These are phyloP conservation scores for Pestalotiopsis sp. DNA, from an alignment of 2,329 filamentous ascomycete genomes.

Conservation along the genomic window DNA sequence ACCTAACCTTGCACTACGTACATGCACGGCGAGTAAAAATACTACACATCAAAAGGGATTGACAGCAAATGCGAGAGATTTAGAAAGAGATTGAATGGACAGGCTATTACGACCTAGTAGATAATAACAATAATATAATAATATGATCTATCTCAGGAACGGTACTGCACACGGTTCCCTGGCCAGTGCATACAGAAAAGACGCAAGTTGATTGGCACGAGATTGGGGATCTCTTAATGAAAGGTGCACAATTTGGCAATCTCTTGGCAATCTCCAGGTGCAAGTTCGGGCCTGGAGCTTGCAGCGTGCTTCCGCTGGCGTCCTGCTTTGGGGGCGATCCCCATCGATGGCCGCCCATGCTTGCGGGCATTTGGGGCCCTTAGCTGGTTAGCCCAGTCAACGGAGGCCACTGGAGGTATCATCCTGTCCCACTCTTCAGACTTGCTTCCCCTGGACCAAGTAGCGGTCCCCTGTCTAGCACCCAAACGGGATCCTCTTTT, in stretches of 20 bases:
- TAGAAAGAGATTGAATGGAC: neutral
- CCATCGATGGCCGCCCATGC: neutral
- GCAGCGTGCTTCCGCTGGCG: neutral
- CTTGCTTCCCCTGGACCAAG: constrained; percentile 8
- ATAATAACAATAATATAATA: neutral
- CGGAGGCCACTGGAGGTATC: constrained; percentile 6
- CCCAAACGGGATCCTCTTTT: constrained; percentile 9
- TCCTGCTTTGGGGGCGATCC: neutral
- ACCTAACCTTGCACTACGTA: too few species aligned
- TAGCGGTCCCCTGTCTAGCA: constrained; percentile 4
- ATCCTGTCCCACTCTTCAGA: constrained; percentile 5
- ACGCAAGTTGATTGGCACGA: constrained; percentile 10
- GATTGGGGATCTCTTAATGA: constrained; percentile 9
- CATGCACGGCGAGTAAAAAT: neutral
- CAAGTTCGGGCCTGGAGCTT: neutral
- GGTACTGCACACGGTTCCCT: neutral
- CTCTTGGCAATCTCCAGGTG: neutral
- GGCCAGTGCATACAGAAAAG: neutral
- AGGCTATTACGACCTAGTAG: neutral
- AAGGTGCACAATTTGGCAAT: neutral
- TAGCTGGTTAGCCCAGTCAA: neutral
- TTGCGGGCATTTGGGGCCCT: neutral
- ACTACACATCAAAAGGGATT: neutral
- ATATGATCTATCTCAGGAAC: neutral
- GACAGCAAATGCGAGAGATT: neutral